These are phyloP conservation scores for Arthroderma uncinatum DNA, from an alignment of 2,329 filamentous ascomycete genomes.

Conservation along the genomic window DNA sequence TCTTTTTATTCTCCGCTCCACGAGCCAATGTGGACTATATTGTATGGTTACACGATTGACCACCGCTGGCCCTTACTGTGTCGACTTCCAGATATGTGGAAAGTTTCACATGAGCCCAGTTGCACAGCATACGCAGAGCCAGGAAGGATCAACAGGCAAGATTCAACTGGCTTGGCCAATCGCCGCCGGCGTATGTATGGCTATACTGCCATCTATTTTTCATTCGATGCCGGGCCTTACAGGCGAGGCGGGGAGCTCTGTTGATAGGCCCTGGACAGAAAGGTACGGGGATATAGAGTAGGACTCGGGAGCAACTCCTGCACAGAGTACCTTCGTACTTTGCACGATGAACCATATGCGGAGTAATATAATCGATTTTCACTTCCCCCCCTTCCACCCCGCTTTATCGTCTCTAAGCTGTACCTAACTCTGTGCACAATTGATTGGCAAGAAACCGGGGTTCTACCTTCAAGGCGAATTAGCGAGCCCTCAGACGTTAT, in stretches of 20 bases:
- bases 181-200: neutral
- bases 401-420: neutral
- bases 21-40: conserved; percentile 1
- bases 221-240: neutral
- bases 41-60: conserved; percentile 3
- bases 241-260: neutral
- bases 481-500: neutral
- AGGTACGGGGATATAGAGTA: neutral
- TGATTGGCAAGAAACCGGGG: neutral
- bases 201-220: neutral
- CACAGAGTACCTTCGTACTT: neutral
- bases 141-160: neutral
- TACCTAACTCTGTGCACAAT: neutral
- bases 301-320: neutral
- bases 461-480: neutral
- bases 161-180: neutral
- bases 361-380: neutral
- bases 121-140: neutral
- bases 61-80: neutral
- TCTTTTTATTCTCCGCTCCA: neutral
- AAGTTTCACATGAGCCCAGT: neutral
- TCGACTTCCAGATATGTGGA: neutral
- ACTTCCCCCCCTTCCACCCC: neutral
- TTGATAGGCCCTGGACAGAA: neutral
- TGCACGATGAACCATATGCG: neutral